Evolutionary conservation across 768 basidiomycete genomes (phyloP), one percentile per base, ranked within the genome.

Genomic region (Multifurca ochricompacta): DNA sequence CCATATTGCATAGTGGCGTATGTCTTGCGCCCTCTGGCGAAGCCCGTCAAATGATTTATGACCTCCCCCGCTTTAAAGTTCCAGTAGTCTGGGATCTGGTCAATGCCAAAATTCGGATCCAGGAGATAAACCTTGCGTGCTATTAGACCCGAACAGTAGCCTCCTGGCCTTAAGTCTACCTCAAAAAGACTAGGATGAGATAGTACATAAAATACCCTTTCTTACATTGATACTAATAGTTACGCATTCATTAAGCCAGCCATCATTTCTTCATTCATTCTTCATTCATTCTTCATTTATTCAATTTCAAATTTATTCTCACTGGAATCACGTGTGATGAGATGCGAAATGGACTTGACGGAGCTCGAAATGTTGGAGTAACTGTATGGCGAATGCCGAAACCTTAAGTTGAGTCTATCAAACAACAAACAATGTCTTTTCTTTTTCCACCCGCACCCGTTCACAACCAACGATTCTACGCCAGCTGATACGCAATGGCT

Each of bases 401-500:
- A 56, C 50, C 37, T 46, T 40, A 56, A 49, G 4, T 32, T 43
- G 37, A 18, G 13, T 41, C 27, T 6, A 6, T 9, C 43, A 2
- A 31, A 34, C 44, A 7, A 53, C 34, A 7, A 23, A 43, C 7
- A 4, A 31, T 8, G n/a, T 16, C 11, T 19, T 11, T 13, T 23
- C 21, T 25, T 6, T n/a, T 21, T 13, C 32, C 16, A 46, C 13
- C 14, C 10, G 16, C 6, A 5, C 16, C n/a, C 18, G 11, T 19
- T 37, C 54, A 34, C 54, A 54, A 45, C 41, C 63, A 40, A 41
- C 56, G 35, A 44, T 40, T 44, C 54, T 62, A 59, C 54, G n/a
- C 51, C 48, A 48, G 42, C 46, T 51, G 61, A 56, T 36, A 53
- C 54, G 65, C 74, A 74, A 95, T 96, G 92, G 91, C 93, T 67